phyloP scores from a whole-genome alignment of 768 basidiomycete genomes.

The Brasilioporus rufonigricans region DNA sequence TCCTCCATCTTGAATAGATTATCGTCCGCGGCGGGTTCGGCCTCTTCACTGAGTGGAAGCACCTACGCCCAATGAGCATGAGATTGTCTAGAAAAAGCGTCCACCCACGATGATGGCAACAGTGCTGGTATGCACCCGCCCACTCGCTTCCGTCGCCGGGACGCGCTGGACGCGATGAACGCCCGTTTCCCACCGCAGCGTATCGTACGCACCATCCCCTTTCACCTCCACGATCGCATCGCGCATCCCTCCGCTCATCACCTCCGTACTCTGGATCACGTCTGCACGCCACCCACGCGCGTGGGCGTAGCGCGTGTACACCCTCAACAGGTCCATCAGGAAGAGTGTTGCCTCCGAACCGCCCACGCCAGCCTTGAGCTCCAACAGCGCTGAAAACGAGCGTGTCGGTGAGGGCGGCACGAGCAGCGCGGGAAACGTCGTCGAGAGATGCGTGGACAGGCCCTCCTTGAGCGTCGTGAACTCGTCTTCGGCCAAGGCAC shows the following conservation, averaged over 20 bases:
- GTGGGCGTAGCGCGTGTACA: slow-evolving; percentile 71
- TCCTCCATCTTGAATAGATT: slow-evolving; percentile 82
- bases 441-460: slow-evolving; percentile 27
- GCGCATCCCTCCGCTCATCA: slow-evolving; percentile 64
- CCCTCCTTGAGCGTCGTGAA: slow-evolving; percentile 42
- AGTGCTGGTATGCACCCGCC: slow-evolving; percentile 90
- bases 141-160: slow-evolving; percentile 84
- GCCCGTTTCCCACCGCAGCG: slow-evolving; percentile 86
- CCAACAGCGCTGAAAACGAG: slow-evolving; percentile 74
- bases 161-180: slow-evolving; percentile 96
- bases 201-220: slow-evolving; percentile 75
- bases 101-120: slow-evolving; percentile 75
- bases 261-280: slow-evolving; percentile 56
- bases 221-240: slow-evolving; percentile 81
- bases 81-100: neutral
- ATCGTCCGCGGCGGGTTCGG: slow-evolving; percentile 49
- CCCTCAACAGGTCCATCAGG: slow-evolving; percentile 68
- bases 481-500: slow-evolving; percentile 70
- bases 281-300: slow-evolving; percentile 58
- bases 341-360: slow-evolving; percentile 89
- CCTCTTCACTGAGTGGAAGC: slow-evolving; percentile 73
- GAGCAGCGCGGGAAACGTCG: slow-evolving; percentile 67
- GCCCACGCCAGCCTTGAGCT: slow-evolving; percentile 91
- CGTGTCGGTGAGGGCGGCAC: slow-evolving; percentile 68
- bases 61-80: slow-evolving; percentile 48